phyloP scores from a whole-genome alignment of 208 protist species.

The Crithidia thermophila region DNA sequence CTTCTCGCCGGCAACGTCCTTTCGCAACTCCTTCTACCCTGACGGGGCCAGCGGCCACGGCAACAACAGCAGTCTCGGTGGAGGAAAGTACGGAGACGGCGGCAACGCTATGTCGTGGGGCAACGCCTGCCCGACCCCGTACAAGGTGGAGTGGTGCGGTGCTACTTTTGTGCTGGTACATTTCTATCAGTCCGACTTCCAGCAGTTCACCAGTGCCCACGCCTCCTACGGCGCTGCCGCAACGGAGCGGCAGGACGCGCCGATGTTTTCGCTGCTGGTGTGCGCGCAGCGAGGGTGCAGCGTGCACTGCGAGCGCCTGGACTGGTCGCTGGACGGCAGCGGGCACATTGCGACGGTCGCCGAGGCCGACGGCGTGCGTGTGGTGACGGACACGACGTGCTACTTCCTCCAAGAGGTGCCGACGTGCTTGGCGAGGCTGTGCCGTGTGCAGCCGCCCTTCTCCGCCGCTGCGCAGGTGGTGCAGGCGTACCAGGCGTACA shows the following conservation, averaged over 20 bases:
- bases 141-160: slow-evolving; percentile 46
- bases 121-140: neutral
- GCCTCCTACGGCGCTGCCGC: neutral
- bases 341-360: slow-evolving; percentile 33
- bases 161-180: slow-evolving; percentile 36
- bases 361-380: slow-evolving; percentile 41
- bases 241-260: slow-evolving; percentile 1
- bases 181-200: slow-evolving; percentile 28
- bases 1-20: neutral
- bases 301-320: slow-evolving; percentile 39
- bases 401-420: slow-evolving; percentile 40
- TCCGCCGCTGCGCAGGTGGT: slow-evolving; percentile 29
- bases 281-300: slow-evolving; percentile 16
- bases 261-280: slow-evolving; percentile 46
- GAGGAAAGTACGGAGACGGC: too few species aligned
- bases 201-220: neutral
- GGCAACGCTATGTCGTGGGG: neutral
- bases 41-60: neutral
- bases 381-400: slow-evolving; percentile 34
- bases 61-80: too few species aligned
- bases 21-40: neutral
- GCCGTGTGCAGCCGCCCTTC: slow-evolving; percentile 42
- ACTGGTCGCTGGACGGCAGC: slow-evolving; percentile 44
- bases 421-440: slow-evolving; percentile 25
- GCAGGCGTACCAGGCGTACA: slow-evolving; percentile 31